phyloP scores from a whole-genome alignment of 805 yeast genomes.

The Maudiozyma serrabonitensis region DNA sequence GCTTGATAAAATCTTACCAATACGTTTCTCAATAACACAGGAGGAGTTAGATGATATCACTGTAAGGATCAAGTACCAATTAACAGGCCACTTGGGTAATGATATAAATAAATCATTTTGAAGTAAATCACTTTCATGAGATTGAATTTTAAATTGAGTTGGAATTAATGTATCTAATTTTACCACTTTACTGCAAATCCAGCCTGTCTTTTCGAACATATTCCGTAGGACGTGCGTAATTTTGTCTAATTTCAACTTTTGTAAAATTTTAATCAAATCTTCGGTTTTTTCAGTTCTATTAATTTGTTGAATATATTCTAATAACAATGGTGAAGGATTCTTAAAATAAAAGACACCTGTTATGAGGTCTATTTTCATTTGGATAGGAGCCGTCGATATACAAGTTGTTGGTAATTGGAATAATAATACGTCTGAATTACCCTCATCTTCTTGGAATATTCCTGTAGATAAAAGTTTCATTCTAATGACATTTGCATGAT shows the following conservation, averaged over 20 bases:
- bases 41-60: constrained; percentile 26
- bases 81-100: constrained; percentile 28
- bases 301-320: constrained; percentile 21
- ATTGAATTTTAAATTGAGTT: constrained; percentile 7
- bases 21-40: constrained; percentile 26
- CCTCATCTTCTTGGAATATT: constrained; percentile 26
- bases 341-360: constrained; percentile 27
- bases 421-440: constrained; percentile 20
- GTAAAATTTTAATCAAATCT: constrained; percentile 22
- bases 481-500: constrained; percentile 27
- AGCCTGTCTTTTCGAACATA: constrained; percentile 30
- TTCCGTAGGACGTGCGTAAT: constrained; percentile 22
- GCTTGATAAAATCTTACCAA: constrained; percentile 25
- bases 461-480: constrained; percentile 23
- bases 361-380: constrained; percentile 25
- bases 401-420: constrained; percentile 29
- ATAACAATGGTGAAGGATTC: constrained; percentile 24
- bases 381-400: constrained; percentile 24
- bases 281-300: constrained; percentile 21
- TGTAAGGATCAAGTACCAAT: constrained; percentile 29
- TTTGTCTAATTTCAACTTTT: constrained; percentile 25
- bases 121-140: constrained; percentile 7
- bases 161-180: constrained; percentile 17
- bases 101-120: constrained; percentile 26
- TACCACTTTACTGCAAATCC: constrained; percentile 25